Evolutionary conservation across 1,284 basidiomycete genomes (phyloP).

Genomic region (Malassezia yamatoensis): DNA sequence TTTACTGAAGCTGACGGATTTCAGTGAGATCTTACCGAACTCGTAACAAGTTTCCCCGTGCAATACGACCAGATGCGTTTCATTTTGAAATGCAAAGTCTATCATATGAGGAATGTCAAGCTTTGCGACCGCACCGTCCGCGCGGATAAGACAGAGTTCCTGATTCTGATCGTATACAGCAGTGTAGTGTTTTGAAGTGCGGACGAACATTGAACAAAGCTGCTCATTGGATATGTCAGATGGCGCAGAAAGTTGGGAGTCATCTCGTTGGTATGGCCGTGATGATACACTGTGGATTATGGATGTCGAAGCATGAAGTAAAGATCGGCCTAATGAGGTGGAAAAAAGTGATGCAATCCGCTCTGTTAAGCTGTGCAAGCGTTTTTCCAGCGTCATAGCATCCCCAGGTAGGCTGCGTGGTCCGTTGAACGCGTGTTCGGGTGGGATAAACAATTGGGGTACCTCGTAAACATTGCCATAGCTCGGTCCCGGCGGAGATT

Average conservation of each 20-base stretch:
- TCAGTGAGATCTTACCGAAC: not conserved
- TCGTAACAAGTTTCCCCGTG: not conserved
- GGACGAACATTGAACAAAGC: not conserved
- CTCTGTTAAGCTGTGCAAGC: not conserved
- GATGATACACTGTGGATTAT: too few species aligned
- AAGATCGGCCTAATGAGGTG: not conserved
- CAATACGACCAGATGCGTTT: not conserved
- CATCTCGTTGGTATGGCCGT: not conserved
- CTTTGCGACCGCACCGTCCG: not conserved
- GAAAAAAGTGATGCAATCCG: not conserved
- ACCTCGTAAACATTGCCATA: not conserved
- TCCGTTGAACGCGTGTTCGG: not conserved
- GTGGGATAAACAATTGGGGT: slow-evolving; percentile 3
- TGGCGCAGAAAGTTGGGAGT: not conserved
- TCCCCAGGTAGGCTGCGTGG: slow-evolving; percentile 12
- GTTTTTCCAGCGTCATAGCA: not conserved
- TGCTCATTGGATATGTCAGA: not conserved
- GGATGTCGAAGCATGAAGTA: not conserved
- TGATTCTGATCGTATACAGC: not conserved
- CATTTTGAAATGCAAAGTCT: not conserved
- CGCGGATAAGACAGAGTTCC: not conserved
- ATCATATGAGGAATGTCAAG: not conserved
- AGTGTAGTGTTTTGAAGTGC: not conserved
- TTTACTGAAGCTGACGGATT: not conserved
- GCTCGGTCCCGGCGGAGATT: not conserved